A percentile compares a stretch with the other conserved stretches of the same genome.
phyloP scores from a whole-genome alignment of 1,139 yeast species.

The Yamadazyma blattariae region DNA sequence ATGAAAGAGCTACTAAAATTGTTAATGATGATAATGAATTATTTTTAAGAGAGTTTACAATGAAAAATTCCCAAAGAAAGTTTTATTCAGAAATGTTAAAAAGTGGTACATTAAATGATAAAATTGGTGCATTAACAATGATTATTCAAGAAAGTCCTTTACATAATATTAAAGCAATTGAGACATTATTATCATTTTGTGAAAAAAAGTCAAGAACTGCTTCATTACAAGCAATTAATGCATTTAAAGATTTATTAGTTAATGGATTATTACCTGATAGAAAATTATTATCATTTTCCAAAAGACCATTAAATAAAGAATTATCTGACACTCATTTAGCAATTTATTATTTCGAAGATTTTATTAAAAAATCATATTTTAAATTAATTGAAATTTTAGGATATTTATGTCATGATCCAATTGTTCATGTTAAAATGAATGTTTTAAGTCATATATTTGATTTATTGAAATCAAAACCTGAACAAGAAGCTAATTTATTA shows the following conservation, averaged over 20 bases:
- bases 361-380: constrained; percentile 74
- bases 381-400: constrained; percentile 69
- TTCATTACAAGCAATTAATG: constrained; percentile 85
- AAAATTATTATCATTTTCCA: constrained; percentile 75
- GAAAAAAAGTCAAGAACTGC: constrained; percentile 93
- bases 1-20: constrained; percentile 63
- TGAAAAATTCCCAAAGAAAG: constrained; percentile 81
- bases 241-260: constrained; percentile 82
- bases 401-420: constrained; percentile 82
- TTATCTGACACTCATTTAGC: constrained; percentile 57
- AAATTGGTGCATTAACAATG: constrained; percentile 89
- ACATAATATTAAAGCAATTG: constrained; percentile 83
- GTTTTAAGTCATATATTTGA: constrained; percentile 77
- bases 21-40: constrained; percentile 69
- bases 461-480: constrained; percentile 81
- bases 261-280: constrained; percentile 83
- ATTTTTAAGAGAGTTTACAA: constrained; percentile 74
- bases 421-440: constrained; percentile 80
- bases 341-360: constrained; percentile 84
- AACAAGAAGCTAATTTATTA: constrained; percentile 90
- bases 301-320: constrained; percentile 60
- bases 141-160: constrained; percentile 93
- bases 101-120: constrained; percentile 94
- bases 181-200: constrained; percentile 72
- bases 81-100: constrained; percentile 86